Conservation (phyloP, 2,329 filamentous ascomycete species). For the Verticillium nubilum region DNA sequence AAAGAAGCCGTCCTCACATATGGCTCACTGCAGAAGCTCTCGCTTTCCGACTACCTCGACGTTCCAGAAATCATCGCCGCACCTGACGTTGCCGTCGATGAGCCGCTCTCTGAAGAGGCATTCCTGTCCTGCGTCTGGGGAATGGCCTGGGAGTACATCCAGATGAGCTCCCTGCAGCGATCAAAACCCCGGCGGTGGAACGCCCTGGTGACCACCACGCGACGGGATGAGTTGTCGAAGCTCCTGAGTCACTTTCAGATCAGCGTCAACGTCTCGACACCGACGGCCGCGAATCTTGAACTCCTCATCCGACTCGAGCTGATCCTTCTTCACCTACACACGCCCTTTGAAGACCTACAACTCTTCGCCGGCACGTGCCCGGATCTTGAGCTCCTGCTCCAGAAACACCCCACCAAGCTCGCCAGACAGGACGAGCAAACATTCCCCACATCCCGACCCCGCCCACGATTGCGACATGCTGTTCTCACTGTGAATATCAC, state of each 20-base stretch:
- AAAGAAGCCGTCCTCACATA: slow-evolving; percentile 6
- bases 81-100: slow-evolving; percentile 2
- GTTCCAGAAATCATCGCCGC: slow-evolving; percentile 3
- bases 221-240: slow-evolving; percentile 21
- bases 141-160: slow-evolving; percentile 23
- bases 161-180: slow-evolving; percentile 18
- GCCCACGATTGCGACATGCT: no score
- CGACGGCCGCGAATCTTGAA: slow-evolving; percentile 9
- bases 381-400: no score
- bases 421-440: no score
- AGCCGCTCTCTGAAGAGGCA: slow-evolving; percentile 4
- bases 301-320: slow-evolving; percentile 25
- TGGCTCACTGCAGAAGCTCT: not conserved
- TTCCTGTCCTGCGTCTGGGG: slow-evolving; percentile 19
- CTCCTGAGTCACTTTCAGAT: slow-evolving; percentile 16
- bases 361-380: slow-evolving; percentile 36
- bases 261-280: slow-evolving; percentile 1
- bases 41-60: slow-evolving; percentile 15
- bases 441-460: no score
- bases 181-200: slow-evolving; percentile 19
- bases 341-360: slow-evolving; percentile 35
- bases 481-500: no score
- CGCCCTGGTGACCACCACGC: slow-evolving; percentile 17
- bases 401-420: no score
- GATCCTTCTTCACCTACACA: slow-evolving; percentile 28